phyloP scores from a whole-genome alignment of 2,329 filamentous ascomycete species.

The Nemania bipapillata region DNA sequence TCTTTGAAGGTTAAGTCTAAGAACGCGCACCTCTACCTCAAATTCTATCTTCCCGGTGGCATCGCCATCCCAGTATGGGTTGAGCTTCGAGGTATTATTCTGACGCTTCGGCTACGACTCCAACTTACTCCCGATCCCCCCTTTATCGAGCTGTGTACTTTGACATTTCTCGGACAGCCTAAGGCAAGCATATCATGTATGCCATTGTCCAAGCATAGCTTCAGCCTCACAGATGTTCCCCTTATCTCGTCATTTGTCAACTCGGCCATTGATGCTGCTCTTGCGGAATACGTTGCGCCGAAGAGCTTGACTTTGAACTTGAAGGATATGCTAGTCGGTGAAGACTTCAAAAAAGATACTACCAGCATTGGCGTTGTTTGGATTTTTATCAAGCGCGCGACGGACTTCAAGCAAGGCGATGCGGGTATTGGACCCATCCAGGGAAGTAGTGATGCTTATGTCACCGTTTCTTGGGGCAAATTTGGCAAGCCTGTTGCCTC shows the following conservation, averaged over 20 bases:
- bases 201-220: conserved; percentile 73
- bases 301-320: conserved; percentile 78
- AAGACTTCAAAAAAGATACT: conserved; percentile 83
- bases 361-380: conserved; percentile 71
- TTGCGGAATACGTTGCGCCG: conserved; percentile 79
- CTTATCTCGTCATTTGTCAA: conserved; percentile 80
- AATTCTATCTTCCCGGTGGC: conserved; percentile 73
- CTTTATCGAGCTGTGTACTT: conserved; percentile 78
- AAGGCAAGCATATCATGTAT: conserved; percentile 76
- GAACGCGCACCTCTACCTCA: conserved; percentile 77
- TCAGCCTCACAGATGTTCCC: conserved; percentile 80
- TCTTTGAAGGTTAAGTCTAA: conserved; percentile 72
- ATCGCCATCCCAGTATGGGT: conserved; percentile 75
- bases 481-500: conserved; percentile 76
- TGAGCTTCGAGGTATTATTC: conserved; percentile 76
- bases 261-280: conserved; percentile 76
- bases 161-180: conserved; percentile 80
- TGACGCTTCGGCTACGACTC: conserved; percentile 73
- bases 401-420: conserved; percentile 78
- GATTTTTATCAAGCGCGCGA: conserved; percentile 72
- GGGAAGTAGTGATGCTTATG: conserved; percentile 75
- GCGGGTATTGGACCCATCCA: conserved; percentile 68
- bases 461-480: conserved; percentile 80
- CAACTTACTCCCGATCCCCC: conserved; percentile 80
- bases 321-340: conserved; percentile 80